Evolutionary conservation across 2,329 filamentous ascomycete genomes (phyloP).

Genomic region (Escovopsis sp.): DNA sequence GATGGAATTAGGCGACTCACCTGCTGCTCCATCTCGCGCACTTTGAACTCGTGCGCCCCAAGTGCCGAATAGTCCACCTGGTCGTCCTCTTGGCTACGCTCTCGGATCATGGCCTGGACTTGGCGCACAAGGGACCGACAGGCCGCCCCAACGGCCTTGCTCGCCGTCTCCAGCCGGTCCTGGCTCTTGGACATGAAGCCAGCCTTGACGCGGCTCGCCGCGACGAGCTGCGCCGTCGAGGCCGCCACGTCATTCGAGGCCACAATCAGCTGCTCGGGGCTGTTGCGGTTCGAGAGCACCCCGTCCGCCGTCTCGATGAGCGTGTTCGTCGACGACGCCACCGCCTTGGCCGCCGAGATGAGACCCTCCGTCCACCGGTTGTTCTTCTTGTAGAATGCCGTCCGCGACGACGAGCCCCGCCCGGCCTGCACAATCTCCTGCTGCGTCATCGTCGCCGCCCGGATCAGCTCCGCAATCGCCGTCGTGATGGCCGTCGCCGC

Average conservation of each 20-base stretch:
- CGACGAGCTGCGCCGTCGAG: slow-evolving; percentile 90
- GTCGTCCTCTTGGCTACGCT: slow-evolving; percentile 70
- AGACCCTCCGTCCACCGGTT: slow-evolving; percentile 98
- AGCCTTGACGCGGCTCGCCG: slow-evolving; percentile 89
- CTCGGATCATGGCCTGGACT: slow-evolving; percentile 86
- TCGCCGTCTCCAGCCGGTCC: slow-evolving; percentile 77
- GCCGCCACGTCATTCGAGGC: slow-evolving; percentile 95
- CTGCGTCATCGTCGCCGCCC: slow-evolving; percentile 83
- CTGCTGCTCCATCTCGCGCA: slow-evolving; percentile 98
- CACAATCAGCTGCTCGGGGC: slow-evolving; percentile 91
- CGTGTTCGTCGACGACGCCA: slow-evolving; percentile 83
- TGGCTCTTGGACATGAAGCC: slow-evolving; percentile 97
- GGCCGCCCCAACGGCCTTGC: slow-evolving; percentile 81
- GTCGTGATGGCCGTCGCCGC: slow-evolving; percentile 87
- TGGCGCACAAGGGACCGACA: slow-evolving; percentile 81
- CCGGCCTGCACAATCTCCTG: slow-evolving; percentile 94
- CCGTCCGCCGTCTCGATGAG: slow-evolving; percentile 97
- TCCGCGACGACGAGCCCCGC: slow-evolving; percentile 70
- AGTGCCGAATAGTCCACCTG: slow-evolving; percentile 77
- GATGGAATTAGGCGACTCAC: slow-evolving; percentile 31
- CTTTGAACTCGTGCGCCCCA: slow-evolving; percentile 93
- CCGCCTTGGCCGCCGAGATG: slow-evolving; percentile 92
- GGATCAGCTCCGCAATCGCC: slow-evolving; percentile 87
- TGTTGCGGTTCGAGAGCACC: slow-evolving; percentile 82
- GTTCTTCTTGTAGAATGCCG: slow-evolving; percentile 99